Evolutionary conservation across 495 filamentous ascomycete species (phyloP), one percentile per base, ranked within the genome.

Genomic region (Talaromyces thailandensis): DNA sequence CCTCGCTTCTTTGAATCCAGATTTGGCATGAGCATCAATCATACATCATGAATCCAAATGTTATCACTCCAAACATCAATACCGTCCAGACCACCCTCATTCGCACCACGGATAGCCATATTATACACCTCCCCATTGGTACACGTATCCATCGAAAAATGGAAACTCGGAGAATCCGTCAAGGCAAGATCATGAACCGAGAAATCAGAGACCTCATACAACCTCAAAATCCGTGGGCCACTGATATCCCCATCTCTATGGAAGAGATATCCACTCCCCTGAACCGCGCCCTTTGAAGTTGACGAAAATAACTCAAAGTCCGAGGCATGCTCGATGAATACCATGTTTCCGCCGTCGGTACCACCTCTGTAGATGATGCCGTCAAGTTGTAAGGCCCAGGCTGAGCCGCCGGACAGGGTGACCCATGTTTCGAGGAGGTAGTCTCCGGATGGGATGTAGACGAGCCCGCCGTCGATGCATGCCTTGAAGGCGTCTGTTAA

Each of bases 301-400:
- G 74, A 74, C 23, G 71, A 76, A 67, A 77, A 82, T 25, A 84
- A 61, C 64, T 84, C 81, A 61, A 83, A 80, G 62, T 84, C 78
- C 51, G 60, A 75, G 23, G 76, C 70, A 24, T 79, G 67, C 63
- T 79, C 70, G 45, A 84, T 70, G 21, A 73, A 68, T 58, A 85
- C 80, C 74, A 82, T 82, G 63, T 81, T 81, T 2, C 80, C 81
- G 11, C 70, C 74, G 11, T 67, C 74, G 5, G 69, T 75, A 3
- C 76, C 78, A 25, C 70, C 74, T 23, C 78, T 72, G 32, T 76
- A 78, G 58, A 83, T 77, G 52, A 75, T 73, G 16, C 81, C 81
- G 62, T 83, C 81, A 14, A 83, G 66, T 51, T 79, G 73, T 28
- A 82, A 65, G 14, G 79, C 76, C 67, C 72, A 77, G 51, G 66